These are phyloP conservation scores for Nicotiana tomentosiformis DNA, from an alignment of 257 asterid genomes.

Conservation along the genomic window DNA sequence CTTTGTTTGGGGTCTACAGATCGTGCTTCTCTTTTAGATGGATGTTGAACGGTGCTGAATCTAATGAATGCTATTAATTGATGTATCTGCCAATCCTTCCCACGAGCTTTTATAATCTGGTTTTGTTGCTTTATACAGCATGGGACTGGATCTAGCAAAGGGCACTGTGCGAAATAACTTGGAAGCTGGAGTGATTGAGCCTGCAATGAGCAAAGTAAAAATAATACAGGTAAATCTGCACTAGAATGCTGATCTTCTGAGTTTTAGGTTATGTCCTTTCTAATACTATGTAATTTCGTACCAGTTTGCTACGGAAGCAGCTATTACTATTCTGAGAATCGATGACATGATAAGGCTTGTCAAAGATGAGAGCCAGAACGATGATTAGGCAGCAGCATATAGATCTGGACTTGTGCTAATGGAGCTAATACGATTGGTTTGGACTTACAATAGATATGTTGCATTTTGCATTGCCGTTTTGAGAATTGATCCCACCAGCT, in stretches of 20 bases:
- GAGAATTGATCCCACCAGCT: constrained; percentile 1
- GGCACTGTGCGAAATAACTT: constrained; percentile 77
- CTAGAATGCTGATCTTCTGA: background rate
- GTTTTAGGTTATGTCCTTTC: background rate
- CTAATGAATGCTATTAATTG: background rate
- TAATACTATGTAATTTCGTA: background rate
- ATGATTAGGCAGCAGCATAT: constrained; percentile 18
- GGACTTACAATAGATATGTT: background rate
- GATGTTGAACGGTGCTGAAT: background rate
- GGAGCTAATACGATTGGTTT: background rate
- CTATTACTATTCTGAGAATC: constrained; percentile 93
- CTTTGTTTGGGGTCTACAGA: background rate
- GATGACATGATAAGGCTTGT: constrained; percentile 94
- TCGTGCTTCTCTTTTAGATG: background rate
- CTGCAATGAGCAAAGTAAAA: constrained; percentile 99
- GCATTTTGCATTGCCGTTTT: background rate
- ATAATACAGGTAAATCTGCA: constrained; percentile 63
- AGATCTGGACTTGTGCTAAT: background rate
- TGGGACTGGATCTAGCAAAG: constrained; percentile 87
- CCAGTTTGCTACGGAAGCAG: constrained; percentile 99
- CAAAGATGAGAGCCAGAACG: constrained; percentile 80
- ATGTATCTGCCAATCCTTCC: background rate
- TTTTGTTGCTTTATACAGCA: constrained; percentile 37
- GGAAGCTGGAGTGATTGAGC: constrained; percentile 97
- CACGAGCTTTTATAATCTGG: constrained; percentile 10